Evolutionary conservation across 208 protist species (phyloP).

Genomic region (Phytomonas sp.): DNA sequence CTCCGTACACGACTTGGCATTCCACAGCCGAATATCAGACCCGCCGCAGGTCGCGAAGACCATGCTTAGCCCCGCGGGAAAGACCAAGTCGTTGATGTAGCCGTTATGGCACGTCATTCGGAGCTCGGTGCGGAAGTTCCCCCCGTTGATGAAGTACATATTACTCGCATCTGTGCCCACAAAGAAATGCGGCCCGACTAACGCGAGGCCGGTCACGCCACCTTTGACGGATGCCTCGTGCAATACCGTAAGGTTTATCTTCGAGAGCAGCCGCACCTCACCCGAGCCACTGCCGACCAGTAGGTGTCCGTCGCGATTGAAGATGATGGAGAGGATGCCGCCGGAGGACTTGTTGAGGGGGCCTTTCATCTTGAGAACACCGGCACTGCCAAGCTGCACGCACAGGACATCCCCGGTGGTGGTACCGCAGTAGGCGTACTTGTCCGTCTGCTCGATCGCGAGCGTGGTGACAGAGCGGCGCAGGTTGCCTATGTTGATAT

Average conservation of each 20-base stretch:
- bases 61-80: conserved; percentile 86
- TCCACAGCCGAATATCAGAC: conserved; percentile 94
- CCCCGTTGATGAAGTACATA: conserved; percentile 89
- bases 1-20: conserved; percentile 83
- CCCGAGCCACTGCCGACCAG: conserved; percentile 89
- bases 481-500: conserved; percentile 89
- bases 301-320: conserved; percentile 69
- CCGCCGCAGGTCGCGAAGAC: conserved; percentile 93
- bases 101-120: conserved; percentile 91
- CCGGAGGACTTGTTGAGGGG: conserved; percentile 82
- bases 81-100: conserved; percentile 91
- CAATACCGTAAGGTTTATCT: conserved; percentile 82
- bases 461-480: conserved; percentile 70
- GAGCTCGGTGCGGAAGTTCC: conserved; percentile 85
- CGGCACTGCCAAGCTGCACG: conserved; percentile 71
- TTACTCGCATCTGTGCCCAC: conserved; percentile 84
- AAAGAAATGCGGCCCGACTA: conserved; percentile 78
- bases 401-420: conserved; percentile 90
- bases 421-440: conserved; percentile 89
- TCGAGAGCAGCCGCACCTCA: conserved; percentile 80
- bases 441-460: conserved; percentile 77
- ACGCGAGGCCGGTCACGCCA: conserved; percentile 79
- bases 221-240: conserved; percentile 61
- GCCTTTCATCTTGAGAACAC: conserved; percentile 87
- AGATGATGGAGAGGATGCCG: conserved; percentile 69